Evolutionary conservation across 352 stramenopile genomes (phyloP).

Genomic region (Peronosclerospora sorghi): DNA sequence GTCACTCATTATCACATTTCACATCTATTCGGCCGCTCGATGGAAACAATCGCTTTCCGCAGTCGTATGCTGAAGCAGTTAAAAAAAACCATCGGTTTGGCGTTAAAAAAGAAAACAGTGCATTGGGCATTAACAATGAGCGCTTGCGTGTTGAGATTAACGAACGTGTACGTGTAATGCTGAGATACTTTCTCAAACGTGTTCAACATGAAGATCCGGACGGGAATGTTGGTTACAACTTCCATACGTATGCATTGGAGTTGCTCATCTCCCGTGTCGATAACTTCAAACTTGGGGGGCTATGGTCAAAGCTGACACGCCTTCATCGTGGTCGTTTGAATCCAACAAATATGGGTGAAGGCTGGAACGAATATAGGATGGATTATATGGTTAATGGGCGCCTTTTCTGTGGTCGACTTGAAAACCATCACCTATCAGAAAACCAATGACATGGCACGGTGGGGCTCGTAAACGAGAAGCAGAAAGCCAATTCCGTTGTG

Average conservation of each 20-base stretch:
- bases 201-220: constrained; percentile 96
- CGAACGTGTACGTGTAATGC: constrained; percentile 73
- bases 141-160: no score
- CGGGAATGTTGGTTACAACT: constrained; percentile 97
- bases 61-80: constrained; percentile 41
- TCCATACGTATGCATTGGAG: no score
- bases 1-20: no score
- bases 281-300: constrained; percentile 85
- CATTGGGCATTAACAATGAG: no score
- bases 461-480: no score
- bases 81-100: constrained; percentile 52
- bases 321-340: constrained; percentile 62
- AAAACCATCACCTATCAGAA: no score
- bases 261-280: constrained; percentile 91
- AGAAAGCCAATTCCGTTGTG: no score
- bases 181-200: constrained; percentile 83
- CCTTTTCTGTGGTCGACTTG: constrained; percentile 94
- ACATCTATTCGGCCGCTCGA: constrained; percentile 70
- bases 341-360: no score
- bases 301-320: no score
- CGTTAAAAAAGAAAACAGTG: no score
- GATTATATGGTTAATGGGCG: constrained; percentile 88
- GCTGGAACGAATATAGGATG: no score
- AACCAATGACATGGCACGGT: no score
- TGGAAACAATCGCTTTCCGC: constrained; percentile 45